These are phyloP conservation scores for Angomonas ambiguus DNA, from an alignment of 208 protist genomes.

Conservation along the genomic window DNA sequence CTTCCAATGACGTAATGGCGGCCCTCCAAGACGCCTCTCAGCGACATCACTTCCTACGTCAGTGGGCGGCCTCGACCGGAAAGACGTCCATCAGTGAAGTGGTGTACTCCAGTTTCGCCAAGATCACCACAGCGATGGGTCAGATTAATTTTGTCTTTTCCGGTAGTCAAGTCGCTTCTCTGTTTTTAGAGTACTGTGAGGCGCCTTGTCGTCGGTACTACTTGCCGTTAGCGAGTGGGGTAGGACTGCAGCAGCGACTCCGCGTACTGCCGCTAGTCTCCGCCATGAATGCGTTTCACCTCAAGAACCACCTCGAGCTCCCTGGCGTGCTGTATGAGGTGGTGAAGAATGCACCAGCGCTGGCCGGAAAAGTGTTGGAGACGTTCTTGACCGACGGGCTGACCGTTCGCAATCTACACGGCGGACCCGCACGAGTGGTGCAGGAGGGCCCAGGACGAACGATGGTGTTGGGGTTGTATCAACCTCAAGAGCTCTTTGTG, in stretches of 20 bases:
- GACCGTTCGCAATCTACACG: slow-evolving; percentile 46
- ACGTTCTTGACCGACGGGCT: slow-evolving; percentile 59
- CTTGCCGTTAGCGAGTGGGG: slow-evolving; percentile 47
- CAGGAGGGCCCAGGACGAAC: slow-evolving; percentile 23
- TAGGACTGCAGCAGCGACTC: slow-evolving; percentile 71
- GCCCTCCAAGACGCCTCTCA: slow-evolving; percentile 9
- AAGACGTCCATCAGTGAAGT: slow-evolving; percentile 36
- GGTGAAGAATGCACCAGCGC: slow-evolving; percentile 70
- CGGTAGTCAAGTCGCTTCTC: slow-evolving; percentile 43
- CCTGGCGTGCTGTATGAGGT: slow-evolving; percentile 78
- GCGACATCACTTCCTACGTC: slow-evolving; percentile 24
- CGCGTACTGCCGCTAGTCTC: slow-evolving; percentile 73
- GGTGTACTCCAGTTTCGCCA: slow-evolving; percentile 38
- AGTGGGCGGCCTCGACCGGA: slow-evolving; percentile 33
- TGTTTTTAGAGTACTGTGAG: slow-evolving; percentile 47
- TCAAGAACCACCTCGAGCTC: slow-evolving; percentile 55
- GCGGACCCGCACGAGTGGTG: slow-evolving; percentile 32
- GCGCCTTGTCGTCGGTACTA: slow-evolving; percentile 57
- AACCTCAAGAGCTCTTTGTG: slow-evolving; percentile 65
- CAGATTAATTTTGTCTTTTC: slow-evolving; percentile 73
- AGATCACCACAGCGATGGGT: slow-evolving; percentile 59
- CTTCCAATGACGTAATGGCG: too few relatives aligned
- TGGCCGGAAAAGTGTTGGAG: slow-evolving; percentile 62
- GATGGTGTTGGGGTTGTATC: slow-evolving; percentile 47
- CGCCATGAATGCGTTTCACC: slow-evolving; percentile 66